phyloP scores from a whole-genome alignment of 441 rosid genomes.

The Jatropha podagrica region DNA sequence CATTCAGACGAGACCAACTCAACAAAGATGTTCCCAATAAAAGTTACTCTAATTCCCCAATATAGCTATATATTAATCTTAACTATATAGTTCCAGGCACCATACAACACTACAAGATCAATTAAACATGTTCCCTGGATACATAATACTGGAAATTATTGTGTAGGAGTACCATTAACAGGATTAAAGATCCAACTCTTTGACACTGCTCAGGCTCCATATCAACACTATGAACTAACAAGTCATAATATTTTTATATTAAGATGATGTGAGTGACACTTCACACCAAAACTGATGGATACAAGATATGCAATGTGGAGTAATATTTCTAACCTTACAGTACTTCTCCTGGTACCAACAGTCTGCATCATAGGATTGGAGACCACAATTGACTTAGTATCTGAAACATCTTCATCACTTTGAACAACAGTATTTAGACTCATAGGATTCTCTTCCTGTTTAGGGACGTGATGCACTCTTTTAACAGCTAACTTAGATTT shows the following conservation, averaged over 20 bases:
- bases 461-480: slow-evolving; percentile 49
- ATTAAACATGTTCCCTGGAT: not conserved
- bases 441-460: slow-evolving; percentile 56
- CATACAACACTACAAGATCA: not conserved
- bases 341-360: slow-evolving; percentile 58
- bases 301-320: slow-evolving; percentile 1
- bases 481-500: slow-evolving; percentile 69
- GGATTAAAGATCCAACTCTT: not conserved
- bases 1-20: not conserved
- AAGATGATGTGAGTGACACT: not conserved
- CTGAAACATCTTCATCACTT: slow-evolving; percentile 75
- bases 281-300: not conserved
- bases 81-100: not conserved
- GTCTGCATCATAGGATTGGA: slow-evolving; percentile 41
- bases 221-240: not conserved
- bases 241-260: not conserved
- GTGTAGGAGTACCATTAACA: not conserved
- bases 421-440: slow-evolving; percentile 31
- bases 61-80: not conserved
- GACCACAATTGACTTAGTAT: slow-evolving; percentile 50
- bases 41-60: not conserved
- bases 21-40: not conserved
- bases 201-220: not conserved
- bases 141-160: not conserved
- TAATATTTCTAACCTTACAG: slow-evolving; percentile 55